A percentile compares a stretch with the other conserved stretches of the same genome.
Conservation (phyloP, 2,329 filamentous ascomycete species). For the Clathrospora elynae region DNA sequence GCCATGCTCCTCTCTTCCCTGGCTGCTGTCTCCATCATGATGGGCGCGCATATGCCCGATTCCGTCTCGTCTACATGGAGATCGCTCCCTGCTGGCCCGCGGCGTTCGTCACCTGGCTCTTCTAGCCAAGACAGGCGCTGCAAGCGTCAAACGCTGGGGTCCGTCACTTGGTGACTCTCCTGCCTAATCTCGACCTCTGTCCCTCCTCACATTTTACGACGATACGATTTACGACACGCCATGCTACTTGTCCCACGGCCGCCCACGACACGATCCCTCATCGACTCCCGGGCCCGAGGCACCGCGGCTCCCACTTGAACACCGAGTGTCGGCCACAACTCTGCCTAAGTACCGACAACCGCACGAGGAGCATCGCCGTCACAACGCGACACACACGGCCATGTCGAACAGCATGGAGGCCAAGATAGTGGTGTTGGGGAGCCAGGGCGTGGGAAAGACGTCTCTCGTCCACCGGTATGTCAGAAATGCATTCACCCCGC, state of each 20-base stretch:
- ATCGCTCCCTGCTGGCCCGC: conserved; percentile 21
- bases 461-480: conserved; percentile 77
- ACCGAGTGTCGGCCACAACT: neutral
- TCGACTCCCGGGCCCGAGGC: conserved; percentile 17
- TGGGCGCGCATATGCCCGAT: conserved; percentile 14
- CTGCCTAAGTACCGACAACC: neutral
- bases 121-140: conserved; percentile 33
- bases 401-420: conserved; percentile 68
- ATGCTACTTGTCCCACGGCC: conserved; percentile 37
- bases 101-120: conserved; percentile 35
- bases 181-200: conserved; percentile 8
- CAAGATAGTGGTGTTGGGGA: conserved; percentile 80
- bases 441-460: conserved; percentile 80
- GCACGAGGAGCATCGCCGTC: too few species aligned
- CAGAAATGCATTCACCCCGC: conserved; percentile 71
- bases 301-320: conserved; percentile 18
- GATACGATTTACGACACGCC: conserved; percentile 28
- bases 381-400: too few species aligned
- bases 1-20: conserved; percentile 7
- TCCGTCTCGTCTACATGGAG: conserved; percentile 9
- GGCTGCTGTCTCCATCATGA: conserved; percentile 15
- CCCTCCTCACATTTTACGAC: conserved; percentile 12
- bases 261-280: conserved; percentile 24
- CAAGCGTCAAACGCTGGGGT: conserved; percentile 34
- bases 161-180: conserved; percentile 29